Base-by-base conservation (phyloP, 108 stramenopile genomes). In the Cyclostephanos tholiformis region DNA sequence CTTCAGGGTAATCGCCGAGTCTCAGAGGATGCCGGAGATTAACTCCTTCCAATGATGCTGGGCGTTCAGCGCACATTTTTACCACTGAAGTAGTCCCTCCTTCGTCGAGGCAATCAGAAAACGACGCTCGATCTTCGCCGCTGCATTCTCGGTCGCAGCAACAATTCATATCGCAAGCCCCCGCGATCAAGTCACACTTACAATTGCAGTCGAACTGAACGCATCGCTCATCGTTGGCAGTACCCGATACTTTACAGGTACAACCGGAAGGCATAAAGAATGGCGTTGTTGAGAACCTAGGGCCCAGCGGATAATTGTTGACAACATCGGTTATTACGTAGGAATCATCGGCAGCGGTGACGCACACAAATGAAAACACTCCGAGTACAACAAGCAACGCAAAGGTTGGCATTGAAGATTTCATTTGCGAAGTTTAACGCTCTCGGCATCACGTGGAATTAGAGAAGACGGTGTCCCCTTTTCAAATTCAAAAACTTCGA, bases 91-190 rank as follows among this genome's bases (percentile, higher is more conserved):
- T 14, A 30, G 50, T 16, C 16, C 49, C 13, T 41, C 67, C 76
- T 26, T 70, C 56, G 49, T 80, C 69, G 48, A 79, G 68, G 57
- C 83, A 84, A 25, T 58, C 55, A 32, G 38, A 44, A 63, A 87
- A 89, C 25, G 75, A 71, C 10, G 14, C 14, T 9, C 80, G 25
- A 26, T 87, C 78, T 14, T 84, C 85, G 17, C 41, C 17, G 39
- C 60, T 76, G 59, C 89, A 90, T 67, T 90, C 89, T 16, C 58
- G 32, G 39, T 90, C 89, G 66, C 89, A 90, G 62, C 89, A 90
- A 63, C 89, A 90, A 74, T 83, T 85, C 13, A 75, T 22, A 65
- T 90, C 89, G 71, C 89, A 90, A 23, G 64, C 67, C 2, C 86
- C 89, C 17, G 87, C 87, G 25, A 82, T 87, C 6, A 90, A 19